Evolutionary conservation across 1,284 basidiomycete species (phyloP).

Genomic region (Trichosporon sp.): DNA sequence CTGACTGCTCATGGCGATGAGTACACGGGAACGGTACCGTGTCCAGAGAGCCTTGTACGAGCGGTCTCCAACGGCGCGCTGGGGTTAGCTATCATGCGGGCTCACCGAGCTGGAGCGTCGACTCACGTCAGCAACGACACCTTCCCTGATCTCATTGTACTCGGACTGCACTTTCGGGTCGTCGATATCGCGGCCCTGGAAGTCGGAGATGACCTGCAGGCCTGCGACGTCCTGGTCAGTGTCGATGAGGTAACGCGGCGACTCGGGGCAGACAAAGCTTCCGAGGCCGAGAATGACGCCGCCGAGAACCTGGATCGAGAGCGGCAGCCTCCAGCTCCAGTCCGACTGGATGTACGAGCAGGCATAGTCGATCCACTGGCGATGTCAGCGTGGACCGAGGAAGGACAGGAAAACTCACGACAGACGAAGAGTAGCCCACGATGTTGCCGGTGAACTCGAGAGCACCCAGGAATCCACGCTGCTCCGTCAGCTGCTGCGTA

Average conservation of each 20-base stretch:
- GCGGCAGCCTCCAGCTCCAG: constrained; percentile 74
- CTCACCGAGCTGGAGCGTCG: background rate
- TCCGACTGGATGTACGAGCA: constrained; percentile 81
- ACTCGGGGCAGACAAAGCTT: constrained; percentile 84
- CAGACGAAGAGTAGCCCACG: constrained; percentile 88
- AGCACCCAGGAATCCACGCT: constrained; percentile 80
- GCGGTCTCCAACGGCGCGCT: constrained; percentile 69
- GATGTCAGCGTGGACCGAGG: background rate
- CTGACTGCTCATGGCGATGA: constrained; percentile 97
- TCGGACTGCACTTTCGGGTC: constrained; percentile 72
- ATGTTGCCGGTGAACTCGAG: constrained; percentile 97
- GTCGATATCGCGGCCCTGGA: constrained; percentile 80
- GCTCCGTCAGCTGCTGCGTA: constrained; percentile 13
- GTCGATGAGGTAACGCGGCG: constrained; percentile 89
- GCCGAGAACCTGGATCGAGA: constrained; percentile 84
- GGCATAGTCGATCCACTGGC: constrained; percentile 89
- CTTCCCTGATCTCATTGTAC: constrained; percentile 88
- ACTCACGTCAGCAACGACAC: constrained; percentile 72
- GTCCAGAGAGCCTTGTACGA: constrained; percentile 82
- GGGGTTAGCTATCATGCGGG: background rate
- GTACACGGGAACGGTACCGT: constrained; percentile 78
- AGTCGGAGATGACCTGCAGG: constrained; percentile 79
- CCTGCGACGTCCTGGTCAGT: constrained; percentile 80
- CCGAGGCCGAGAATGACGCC: constrained; percentile 77
- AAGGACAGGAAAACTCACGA: constrained; percentile 58